These are phyloP conservation scores for Knoxdaviesia proteae DNA, from an alignment of 2,329 filamentous ascomycete genomes.

Conservation along the genomic window DNA sequence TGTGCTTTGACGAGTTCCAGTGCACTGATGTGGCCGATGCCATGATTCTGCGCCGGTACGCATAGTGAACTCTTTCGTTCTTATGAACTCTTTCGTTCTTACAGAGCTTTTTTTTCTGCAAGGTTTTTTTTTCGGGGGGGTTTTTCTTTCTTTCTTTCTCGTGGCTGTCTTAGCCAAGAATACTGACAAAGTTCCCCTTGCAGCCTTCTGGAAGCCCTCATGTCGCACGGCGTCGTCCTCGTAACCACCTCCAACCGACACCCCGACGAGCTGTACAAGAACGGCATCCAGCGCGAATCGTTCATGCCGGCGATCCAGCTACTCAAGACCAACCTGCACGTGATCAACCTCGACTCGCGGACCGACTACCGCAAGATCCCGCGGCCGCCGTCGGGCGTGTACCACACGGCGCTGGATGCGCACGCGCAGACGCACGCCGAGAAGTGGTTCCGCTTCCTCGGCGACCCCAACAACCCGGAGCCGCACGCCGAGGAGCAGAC, in stretches of 20 bases:
- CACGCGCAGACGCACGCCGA: conserved; percentile 65
- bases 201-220: conserved; percentile 67
- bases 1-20: conserved; percentile 98
- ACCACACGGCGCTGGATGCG: conserved; percentile 69
- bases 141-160: no score
- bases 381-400: conserved; percentile 78
- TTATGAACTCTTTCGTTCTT: not conserved
- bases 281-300: conserved; percentile 86
- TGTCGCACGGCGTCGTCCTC: conserved; percentile 91
- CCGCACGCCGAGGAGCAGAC: conserved; percentile 61
- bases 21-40: conserved; percentile 96
- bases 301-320: conserved; percentile 92
- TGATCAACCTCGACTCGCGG: conserved; percentile 84
- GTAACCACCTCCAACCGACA: conserved; percentile 96
- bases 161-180: not conserved
- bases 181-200: not conserved
- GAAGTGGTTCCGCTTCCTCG: conserved; percentile 90
- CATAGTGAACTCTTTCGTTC: not conserved
- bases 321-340: conserved; percentile 61
- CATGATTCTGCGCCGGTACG: conserved; percentile 72
- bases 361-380: conserved; percentile 97
- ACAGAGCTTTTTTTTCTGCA: not conserved
- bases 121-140: no score
- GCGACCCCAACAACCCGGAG: conserved; percentile 54
- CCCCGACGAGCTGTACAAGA: conserved; percentile 90